Percentiles rank a stretch among this genome's conserved stretches.
phyloP scores from a whole-genome alignment of 129 eudicot species.

The Solidago caesia region DNA sequence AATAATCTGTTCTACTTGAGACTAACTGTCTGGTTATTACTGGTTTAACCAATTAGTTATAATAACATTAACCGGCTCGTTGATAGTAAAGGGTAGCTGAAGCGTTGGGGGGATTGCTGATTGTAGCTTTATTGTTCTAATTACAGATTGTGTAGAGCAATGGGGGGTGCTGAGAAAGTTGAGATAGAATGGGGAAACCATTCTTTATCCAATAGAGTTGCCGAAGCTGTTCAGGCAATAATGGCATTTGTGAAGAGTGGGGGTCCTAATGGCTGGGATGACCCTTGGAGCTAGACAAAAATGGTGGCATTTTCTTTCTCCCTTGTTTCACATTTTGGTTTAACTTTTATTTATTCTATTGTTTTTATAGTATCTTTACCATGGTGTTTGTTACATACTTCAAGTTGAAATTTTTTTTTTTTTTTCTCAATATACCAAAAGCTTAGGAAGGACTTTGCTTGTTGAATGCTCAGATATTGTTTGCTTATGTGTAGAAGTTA shows the following conservation, averaged over 20 bases:
- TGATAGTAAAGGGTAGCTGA: background rate
- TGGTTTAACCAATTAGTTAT: background rate
- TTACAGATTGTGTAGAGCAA: constrained; percentile 73
- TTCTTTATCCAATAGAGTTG: constrained; percentile 76
- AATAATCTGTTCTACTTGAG: background rate
- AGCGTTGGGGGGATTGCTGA: no score
- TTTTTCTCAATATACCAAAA: background rate
- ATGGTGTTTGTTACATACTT: constrained; percentile 3
- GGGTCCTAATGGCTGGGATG: constrained; percentile 94
- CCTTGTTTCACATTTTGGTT: background rate
- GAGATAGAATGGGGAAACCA: constrained; percentile 91
- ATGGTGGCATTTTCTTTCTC: background rate
- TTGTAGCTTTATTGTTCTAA: background rate
- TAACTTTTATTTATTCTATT: background rate
- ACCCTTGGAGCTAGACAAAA: constrained; percentile 63
- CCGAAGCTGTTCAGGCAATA: constrained; percentile 76
- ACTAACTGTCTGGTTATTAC: background rate
- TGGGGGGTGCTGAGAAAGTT: constrained; percentile 96
- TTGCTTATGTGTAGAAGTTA: background rate
- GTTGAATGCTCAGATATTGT: background rate
- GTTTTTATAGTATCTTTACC: background rate
- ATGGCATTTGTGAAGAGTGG: constrained; percentile 71
- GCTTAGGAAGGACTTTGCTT: background rate
- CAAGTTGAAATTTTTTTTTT: background rate
- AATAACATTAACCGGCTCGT: background rate